Evolutionary conservation across 164 flowering plant genomes (phyloP).

Genomic region (Dillenia turbinata): DNA sequence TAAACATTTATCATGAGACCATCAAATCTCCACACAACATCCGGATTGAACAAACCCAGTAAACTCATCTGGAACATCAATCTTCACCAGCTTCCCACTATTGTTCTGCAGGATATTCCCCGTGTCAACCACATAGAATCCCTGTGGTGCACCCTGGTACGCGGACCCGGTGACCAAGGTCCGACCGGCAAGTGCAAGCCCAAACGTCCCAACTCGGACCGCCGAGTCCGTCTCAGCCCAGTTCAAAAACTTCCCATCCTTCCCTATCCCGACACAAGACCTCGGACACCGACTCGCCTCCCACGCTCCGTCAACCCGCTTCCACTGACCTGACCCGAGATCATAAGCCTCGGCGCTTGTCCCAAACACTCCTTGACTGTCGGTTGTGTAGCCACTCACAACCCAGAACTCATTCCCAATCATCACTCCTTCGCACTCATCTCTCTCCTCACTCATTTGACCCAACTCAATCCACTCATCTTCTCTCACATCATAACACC

Average conservation of each 20-base stretch:
- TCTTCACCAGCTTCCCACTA: slow-evolving; percentile 25
- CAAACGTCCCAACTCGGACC: slow-evolving; percentile 33
- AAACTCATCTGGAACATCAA: slow-evolving; percentile 28
- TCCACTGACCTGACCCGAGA: slow-evolving; percentile 42
- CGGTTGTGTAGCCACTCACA: slow-evolving; percentile 78
- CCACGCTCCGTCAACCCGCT: slow-evolving; percentile 55
- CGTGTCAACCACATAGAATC: slow-evolving; percentile 23
- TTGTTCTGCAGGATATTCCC: slow-evolving; percentile 14
- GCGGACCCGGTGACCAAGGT: slow-evolving; percentile 34
- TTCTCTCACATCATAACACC: slow-evolving; percentile 46
- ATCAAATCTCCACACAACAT: slow-evolving; percentile 44
- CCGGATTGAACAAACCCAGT: slow-evolving; percentile 55
- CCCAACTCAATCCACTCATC: slow-evolving; percentile 71
- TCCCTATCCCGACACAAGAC: slow-evolving; percentile 36
- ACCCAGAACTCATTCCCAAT: slow-evolving; percentile 72
- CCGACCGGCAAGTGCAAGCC: slow-evolving; percentile 19
- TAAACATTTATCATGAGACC: neutral
- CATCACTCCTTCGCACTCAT: slow-evolving; percentile 76
- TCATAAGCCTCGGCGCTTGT: slow-evolving; percentile 48
- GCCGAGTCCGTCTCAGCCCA: slow-evolving; percentile 35
- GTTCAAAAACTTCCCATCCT: slow-evolving; percentile 30
- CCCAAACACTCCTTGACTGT: slow-evolving; percentile 57
- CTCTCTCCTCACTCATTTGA: slow-evolving; percentile 61
- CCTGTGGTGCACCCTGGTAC: slow-evolving; percentile 36
- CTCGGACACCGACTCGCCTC: slow-evolving; percentile 44